Conservation (phyloP, 129 eudicot species). For the Deinandra increscens region DNA sequence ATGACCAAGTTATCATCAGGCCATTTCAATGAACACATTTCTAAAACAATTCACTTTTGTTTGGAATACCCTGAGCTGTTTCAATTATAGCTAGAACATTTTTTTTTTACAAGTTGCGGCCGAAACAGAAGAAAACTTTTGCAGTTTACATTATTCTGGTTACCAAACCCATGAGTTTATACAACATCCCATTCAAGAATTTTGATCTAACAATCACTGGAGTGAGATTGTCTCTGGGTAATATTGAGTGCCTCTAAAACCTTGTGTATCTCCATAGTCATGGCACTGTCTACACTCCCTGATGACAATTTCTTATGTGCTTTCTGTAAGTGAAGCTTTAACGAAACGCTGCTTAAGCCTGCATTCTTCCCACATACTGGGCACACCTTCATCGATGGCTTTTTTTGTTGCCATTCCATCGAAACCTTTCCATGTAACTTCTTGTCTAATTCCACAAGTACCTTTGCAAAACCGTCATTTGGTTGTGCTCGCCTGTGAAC, state of each 20-base stretch:
- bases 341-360: slow-evolving; percentile 88
- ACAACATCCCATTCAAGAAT: neutral
- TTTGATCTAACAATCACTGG: slow-evolving; percentile 38
- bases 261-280: slow-evolving; percentile 93
- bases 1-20: no score
- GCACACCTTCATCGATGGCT: slow-evolving; percentile 79
- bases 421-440: slow-evolving; percentile 85
- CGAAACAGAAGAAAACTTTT: neutral
- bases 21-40: no score
- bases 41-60: no score
- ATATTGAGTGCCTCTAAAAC: slow-evolving; percentile 73
- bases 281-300: slow-evolving; percentile 98
- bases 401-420: slow-evolving; percentile 96
- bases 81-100: no score
- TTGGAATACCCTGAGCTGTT: no score
- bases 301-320: slow-evolving; percentile 83
- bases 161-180: slow-evolving; percentile 2
- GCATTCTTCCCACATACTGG: slow-evolving; percentile 92
- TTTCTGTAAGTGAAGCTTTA: slow-evolving; percentile 92
- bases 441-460: slow-evolving; percentile 68
- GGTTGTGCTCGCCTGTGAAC: slow-evolving; percentile 97
- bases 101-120: neutral
- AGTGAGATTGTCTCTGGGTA: slow-evolving; percentile 55
- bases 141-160: neutral
- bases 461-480: slow-evolving; percentile 87